Conservation (phyloP, 2,329 filamentous ascomycete genomes). For the Hortaea sp. region DNA sequence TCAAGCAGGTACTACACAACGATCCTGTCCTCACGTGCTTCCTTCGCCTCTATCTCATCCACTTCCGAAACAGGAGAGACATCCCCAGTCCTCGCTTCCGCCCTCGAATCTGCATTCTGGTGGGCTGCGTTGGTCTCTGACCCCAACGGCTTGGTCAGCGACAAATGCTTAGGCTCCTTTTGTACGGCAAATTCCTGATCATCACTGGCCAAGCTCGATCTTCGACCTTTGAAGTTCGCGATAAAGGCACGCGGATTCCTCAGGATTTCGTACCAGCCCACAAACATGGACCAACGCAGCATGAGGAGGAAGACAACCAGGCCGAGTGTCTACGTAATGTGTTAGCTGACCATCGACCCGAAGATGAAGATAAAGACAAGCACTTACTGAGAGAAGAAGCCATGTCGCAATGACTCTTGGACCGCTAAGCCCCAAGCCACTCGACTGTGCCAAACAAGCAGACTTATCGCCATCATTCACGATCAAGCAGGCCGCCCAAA, state of each 20-base stretch:
- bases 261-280: conserved; percentile 58
- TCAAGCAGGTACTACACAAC: background rate
- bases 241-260: conserved; percentile 6
- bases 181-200: conserved; percentile 8
- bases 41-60: background rate
- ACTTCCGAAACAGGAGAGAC: background rate
- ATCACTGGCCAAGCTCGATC: conserved; percentile 2
- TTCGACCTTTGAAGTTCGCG: conserved; percentile 1
- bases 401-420: conserved; percentile 62
- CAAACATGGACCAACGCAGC: conserved; percentile 64
- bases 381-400: conserved; percentile 58
- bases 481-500: conserved; percentile 58
- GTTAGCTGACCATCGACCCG: background rate
- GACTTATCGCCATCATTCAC: conserved; percentile 48
- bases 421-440: conserved; percentile 53
- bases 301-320: conserved; percentile 67
- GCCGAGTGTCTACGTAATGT: conserved; percentile 53
- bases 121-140: conserved; percentile 1
- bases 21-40: background rate
- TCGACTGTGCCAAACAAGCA: conserved; percentile 48
- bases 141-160: conserved; percentile 1
- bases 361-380: conserved; percentile 4
- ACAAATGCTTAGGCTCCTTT: conserved; percentile 4
- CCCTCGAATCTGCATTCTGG: background rate
- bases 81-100: background rate